Conservation (phyloP, 2,329 filamentous ascomycete genomes). For the Chrysosporium queenslandicum region DNA sequence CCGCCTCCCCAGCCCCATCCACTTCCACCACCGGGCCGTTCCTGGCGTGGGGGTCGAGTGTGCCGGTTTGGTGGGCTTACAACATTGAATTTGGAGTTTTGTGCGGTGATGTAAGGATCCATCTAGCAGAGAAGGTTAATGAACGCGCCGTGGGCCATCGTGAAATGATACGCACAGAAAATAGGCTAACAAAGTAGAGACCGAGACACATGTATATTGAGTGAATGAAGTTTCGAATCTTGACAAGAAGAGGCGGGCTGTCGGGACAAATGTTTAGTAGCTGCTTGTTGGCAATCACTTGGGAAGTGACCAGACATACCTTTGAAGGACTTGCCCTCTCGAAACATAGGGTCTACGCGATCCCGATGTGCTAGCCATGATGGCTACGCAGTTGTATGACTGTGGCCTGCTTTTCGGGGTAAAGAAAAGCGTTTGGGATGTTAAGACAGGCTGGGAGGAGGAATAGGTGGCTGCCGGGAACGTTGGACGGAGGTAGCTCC, state of each 20-base stretch:
- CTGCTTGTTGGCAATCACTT: neutral
- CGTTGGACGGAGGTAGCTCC: neutral
- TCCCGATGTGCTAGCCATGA: constrained; percentile 26
- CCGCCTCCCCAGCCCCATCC: constrained; percentile 23
- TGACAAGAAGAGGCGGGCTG: constrained; percentile 39
- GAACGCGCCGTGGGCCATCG: neutral
- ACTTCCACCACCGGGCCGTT: constrained; percentile 16
- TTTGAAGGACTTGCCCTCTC: constrained; percentile 31
- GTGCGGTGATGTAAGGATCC: constrained; percentile 38
- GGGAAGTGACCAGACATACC: constrained; percentile 21
- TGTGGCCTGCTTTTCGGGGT: too few species aligned
- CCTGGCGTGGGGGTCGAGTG: constrained; percentile 16
- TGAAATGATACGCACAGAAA: constrained; percentile 32
- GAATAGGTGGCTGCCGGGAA: neutral
- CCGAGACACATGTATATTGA: constrained; percentile 40
- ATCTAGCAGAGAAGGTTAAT: constrained; percentile 26
- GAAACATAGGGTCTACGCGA: constrained; percentile 30
- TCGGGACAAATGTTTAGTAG: neutral
- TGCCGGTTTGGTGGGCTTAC: constrained; percentile 23
- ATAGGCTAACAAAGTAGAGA: constrained; percentile 41
- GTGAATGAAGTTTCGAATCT: constrained; percentile 34
- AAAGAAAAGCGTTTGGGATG: too few species aligned
- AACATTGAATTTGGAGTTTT: constrained; percentile 39
- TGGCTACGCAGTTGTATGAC: constrained; percentile 10
- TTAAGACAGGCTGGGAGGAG: neutral